phyloP scores from a whole-genome alignment of 2,329 filamentous ascomycete genomes.

The Penicillium sp. region DNA sequence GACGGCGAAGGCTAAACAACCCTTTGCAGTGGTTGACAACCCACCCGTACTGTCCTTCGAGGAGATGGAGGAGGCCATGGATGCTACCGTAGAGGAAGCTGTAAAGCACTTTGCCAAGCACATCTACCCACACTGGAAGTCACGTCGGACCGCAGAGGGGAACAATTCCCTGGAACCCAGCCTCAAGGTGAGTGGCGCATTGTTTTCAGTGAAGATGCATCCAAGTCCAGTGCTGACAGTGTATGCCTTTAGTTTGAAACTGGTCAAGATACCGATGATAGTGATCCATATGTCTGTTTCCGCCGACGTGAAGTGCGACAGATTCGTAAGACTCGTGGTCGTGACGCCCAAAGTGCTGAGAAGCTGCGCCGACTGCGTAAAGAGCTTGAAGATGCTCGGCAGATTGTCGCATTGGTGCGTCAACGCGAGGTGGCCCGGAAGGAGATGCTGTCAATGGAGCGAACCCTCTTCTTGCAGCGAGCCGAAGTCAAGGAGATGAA shows the following conservation, averaged over 20 bases:
- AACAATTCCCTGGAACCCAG: constrained; percentile 71
- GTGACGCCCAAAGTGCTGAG: constrained; percentile 91
- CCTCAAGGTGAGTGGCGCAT: constrained; percentile 62
- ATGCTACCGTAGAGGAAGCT: constrained; percentile 56
- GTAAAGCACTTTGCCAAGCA: constrained; percentile 67
- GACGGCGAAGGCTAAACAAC: constrained; percentile 77
- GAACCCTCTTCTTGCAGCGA: constrained; percentile 79
- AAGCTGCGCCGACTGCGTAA: constrained; percentile 88
- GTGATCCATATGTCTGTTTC: constrained; percentile 98
- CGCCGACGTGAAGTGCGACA: constrained; percentile 90
- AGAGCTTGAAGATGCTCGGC: constrained; percentile 85
- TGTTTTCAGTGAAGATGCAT: not conserved
- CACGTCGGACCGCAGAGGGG: constrained; percentile 64
- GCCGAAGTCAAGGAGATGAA: constrained; percentile 83
- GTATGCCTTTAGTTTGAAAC: constrained; percentile 68
- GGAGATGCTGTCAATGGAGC: constrained; percentile 73
- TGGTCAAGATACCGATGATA: constrained; percentile 89
- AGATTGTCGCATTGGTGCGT: constrained; percentile 74
- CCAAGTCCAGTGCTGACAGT: constrained; percentile 15
- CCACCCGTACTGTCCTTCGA: constrained; percentile 74
- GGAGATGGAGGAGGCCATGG: constrained; percentile 70
- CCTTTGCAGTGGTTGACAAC: constrained; percentile 87
- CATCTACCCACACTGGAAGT: constrained; percentile 89
- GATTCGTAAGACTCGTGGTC: constrained; percentile 88
- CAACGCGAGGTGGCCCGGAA: constrained; percentile 78